These are phyloP conservation scores for Aureobasidium leucospermi DNA, from an alignment of 2,329 filamentous ascomycete species.

Conservation along the genomic window DNA sequence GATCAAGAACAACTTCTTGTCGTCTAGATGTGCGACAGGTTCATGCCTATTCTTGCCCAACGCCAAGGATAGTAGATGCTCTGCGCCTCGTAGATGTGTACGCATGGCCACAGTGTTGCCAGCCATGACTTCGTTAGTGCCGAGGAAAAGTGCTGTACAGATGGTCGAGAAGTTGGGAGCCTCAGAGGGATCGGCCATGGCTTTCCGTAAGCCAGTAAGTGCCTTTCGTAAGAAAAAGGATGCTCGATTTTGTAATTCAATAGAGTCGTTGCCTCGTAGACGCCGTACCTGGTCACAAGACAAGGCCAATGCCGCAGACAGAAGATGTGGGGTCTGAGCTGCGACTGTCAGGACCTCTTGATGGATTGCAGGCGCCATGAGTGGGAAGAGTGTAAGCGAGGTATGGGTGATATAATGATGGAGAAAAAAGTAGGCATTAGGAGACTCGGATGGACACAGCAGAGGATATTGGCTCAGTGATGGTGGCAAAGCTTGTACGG, in stretches of 20 bases:
- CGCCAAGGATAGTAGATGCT: constrained; percentile 1
- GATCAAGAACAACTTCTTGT: background rate
- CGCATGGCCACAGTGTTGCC: background rate
- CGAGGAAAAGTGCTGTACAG: constrained; percentile 6
- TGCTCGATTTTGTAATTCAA: constrained; percentile 1
- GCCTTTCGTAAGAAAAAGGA: constrained; percentile 9
- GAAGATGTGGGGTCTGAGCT: constrained; percentile 9
- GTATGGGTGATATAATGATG: constrained; percentile 14
- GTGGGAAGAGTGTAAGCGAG: constrained; percentile 1
- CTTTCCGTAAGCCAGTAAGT: background rate
- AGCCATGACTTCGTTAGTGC: constrained; percentile 12
- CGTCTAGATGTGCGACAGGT: background rate
- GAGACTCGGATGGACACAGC: constrained; percentile 4
- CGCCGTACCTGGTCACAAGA: constrained; percentile 11
- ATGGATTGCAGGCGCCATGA: constrained; percentile 1
- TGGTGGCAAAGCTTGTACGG: background rate
- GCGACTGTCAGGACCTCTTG: constrained; percentile 3
- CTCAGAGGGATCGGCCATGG: background rate
- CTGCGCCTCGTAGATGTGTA: constrained; percentile 10
- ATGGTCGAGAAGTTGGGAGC: constrained; percentile 7
- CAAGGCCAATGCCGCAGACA: constrained; percentile 6
- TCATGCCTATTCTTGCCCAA: background rate
- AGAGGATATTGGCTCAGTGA: constrained; percentile 12
- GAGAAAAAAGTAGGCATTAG: constrained; percentile 8
- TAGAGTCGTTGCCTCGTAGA: background rate